phyloP scores from a whole-genome alignment of 495 filamentous ascomycete species.

The Pyrenula massariospora region DNA sequence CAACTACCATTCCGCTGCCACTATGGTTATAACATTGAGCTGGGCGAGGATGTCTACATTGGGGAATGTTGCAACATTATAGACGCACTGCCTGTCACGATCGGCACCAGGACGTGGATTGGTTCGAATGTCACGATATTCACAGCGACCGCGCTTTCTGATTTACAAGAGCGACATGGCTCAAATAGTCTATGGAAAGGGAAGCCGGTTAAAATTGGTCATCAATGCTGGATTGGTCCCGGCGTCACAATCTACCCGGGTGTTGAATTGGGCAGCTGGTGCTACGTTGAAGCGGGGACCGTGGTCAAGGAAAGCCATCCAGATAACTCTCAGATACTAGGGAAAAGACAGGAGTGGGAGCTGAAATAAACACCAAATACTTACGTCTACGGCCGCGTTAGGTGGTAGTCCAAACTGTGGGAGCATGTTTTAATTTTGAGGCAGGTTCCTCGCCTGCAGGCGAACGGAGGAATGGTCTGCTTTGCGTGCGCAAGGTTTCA shows the following conservation, averaged over 20 bases:
- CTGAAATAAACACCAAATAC: too few species aligned
- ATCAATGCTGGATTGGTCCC: slow-evolving; percentile 82
- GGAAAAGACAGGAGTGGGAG: neutral
- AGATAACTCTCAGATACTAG: neutral
- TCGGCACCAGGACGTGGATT: slow-evolving; percentile 70
- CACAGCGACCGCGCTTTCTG: slow-evolving; percentile 60
- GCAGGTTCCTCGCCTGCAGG: neutral
- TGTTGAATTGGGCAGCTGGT: slow-evolving; percentile 27
- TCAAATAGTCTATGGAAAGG: slow-evolving; percentile 62
- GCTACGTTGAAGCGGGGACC: slow-evolving; percentile 33
- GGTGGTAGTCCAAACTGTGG: too few species aligned
- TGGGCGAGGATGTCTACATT: slow-evolving; percentile 80
- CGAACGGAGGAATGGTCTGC: too few species aligned
- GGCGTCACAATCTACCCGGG: slow-evolving; percentile 70
- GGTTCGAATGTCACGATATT: slow-evolving; percentile 84
- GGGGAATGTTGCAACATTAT: slow-evolving; percentile 78
- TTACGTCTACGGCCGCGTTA: too few species aligned
- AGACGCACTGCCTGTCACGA: slow-evolving; percentile 61
- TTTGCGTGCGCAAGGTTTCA: too few species aligned
- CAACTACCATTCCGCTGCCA: slow-evolving; percentile 89
- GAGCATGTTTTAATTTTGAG: neutral
- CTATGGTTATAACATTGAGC: slow-evolving; percentile 87
- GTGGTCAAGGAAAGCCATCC: slow-evolving; percentile 19
- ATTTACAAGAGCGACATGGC: slow-evolving; percentile 64
- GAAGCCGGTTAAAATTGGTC: slow-evolving; percentile 65